A percentile compares a stretch with the other conserved stretches of the same genome.
phyloP scores from a whole-genome alignment of 768 basidiomycete species.

The Leccinum broughii region DNA sequence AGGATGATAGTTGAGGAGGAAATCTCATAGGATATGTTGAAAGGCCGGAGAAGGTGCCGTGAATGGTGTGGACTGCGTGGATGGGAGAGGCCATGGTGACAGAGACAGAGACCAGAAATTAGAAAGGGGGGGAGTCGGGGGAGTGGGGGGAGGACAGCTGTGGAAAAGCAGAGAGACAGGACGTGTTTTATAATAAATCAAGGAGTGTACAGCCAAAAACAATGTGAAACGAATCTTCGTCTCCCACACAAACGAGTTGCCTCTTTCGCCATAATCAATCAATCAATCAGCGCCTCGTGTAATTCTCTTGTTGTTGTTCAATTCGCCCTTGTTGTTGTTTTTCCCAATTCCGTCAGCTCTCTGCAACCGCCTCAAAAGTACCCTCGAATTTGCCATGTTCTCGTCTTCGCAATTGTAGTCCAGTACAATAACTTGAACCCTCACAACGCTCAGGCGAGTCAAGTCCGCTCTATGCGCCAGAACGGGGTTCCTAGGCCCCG shows the following conservation, averaged over 20 bases:
- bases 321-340: conserved; percentile 11
- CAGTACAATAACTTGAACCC: conserved; percentile 16
- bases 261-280: conserved; percentile 22
- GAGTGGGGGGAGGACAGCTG: conserved; percentile 7
- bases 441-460: conserved; percentile 12
- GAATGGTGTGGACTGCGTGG: conserved; percentile 33
- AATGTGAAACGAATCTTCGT: conserved; percentile 16
- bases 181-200: conserved; percentile 21
- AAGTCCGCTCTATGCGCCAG: neutral
- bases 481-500: neutral
- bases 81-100: conserved; percentile 28
- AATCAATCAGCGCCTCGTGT: conserved; percentile 9
- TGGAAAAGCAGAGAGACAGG: neutral
- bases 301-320: neutral
- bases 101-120: conserved; percentile 12
- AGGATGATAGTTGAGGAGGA: conserved; percentile 11
- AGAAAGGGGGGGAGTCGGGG: neutral
- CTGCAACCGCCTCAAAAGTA: neutral
- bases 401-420: conserved; percentile 16
- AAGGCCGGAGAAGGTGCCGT: conserved; percentile 33
- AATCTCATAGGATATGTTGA: conserved; percentile 22
- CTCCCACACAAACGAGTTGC: conserved; percentile 18
- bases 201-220: conserved; percentile 17
- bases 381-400: neutral
- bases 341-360: neutral